phyloP scores from a whole-genome alignment of 2,329 filamentous ascomycete species.

The Xylaria sp. region DNA sequence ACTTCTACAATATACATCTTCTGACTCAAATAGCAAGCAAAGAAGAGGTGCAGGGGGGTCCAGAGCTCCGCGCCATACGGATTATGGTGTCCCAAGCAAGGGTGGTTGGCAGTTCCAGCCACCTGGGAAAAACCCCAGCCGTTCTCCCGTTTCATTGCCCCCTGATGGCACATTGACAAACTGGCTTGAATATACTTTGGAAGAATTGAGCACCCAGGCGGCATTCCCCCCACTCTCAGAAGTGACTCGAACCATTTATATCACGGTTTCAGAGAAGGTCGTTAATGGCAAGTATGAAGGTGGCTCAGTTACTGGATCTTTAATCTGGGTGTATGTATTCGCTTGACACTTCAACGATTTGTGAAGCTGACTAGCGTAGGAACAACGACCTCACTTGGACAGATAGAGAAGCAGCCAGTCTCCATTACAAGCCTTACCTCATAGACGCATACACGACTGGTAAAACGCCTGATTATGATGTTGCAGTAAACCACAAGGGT shows the following conservation, averaged over 20 bases:
- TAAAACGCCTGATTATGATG: constrained; percentile 62
- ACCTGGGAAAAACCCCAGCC: constrained; percentile 44
- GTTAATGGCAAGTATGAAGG: constrained; percentile 48
- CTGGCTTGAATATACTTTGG: constrained; percentile 61
- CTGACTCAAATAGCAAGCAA: constrained; percentile 23
- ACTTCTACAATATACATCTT: constrained; percentile 56
- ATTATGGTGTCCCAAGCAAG: neutral
- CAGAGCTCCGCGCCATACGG: neutral
- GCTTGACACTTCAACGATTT: neutral
- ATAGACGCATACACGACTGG: constrained; percentile 63
- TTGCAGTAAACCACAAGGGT: constrained; percentile 59
- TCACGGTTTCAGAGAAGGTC: constrained; percentile 56
- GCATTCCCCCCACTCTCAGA: constrained; percentile 54
- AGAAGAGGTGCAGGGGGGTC: neutral
- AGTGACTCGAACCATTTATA: constrained; percentile 60
- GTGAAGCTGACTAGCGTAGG: constrained; percentile 32
- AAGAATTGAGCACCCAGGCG: constrained; percentile 47
- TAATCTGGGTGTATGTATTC: constrained; percentile 51
- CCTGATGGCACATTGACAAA: constrained; percentile 45
- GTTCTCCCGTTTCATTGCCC: constrained; percentile 50
- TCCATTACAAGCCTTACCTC: constrained; percentile 56
- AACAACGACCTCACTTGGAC: constrained; percentile 59
- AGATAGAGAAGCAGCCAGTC: constrained; percentile 45
- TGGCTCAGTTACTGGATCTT: constrained; percentile 44
- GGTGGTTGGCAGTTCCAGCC: constrained; percentile 1